Evolutionary conservation across 1,139 yeast species (phyloP).

Genomic region (Lodderomyces beijingensis): DNA sequence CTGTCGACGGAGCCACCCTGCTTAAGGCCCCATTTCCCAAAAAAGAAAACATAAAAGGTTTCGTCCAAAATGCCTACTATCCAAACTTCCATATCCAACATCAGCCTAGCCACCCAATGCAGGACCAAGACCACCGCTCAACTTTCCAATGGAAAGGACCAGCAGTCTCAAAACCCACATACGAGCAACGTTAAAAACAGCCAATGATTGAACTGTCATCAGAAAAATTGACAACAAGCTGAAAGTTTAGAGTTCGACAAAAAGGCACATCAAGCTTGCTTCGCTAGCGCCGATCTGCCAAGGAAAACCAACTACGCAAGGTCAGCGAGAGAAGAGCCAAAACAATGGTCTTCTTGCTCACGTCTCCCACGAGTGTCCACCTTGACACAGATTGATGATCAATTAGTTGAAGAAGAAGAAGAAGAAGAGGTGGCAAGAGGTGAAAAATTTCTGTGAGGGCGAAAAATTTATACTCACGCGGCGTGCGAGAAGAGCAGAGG

Average conservation of each 20-base stretch:
- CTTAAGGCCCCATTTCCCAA: constrained; percentile 33
- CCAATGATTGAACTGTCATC: constrained; percentile 5
- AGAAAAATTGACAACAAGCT: constrained; percentile 1
- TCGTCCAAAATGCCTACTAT: constrained; percentile 10
- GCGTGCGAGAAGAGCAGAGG: constrained; percentile 4
- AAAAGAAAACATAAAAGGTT: constrained; percentile 16
- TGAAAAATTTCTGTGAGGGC: constrained; percentile 7
- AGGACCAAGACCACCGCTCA: constrained; percentile 39
- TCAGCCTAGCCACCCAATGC: constrained; percentile 20
- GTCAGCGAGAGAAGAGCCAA: constrained; percentile 23
- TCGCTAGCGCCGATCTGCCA: constrained; percentile 72
- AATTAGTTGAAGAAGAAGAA: constrained; percentile 14
- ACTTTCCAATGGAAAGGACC: constrained; percentile 45
- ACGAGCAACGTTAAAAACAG: constrained; percentile 11
- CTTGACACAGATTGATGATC: constrained; percentile 51
- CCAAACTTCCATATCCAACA: constrained; percentile 15
- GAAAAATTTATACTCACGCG: too few relatives aligned
- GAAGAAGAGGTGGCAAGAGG: constrained; percentile 5
- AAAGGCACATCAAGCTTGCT: constrained; percentile 39
- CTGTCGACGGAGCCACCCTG: constrained; percentile 91
- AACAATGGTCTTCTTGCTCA: constrained; percentile 8
- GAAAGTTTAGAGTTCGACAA: constrained; percentile 3
- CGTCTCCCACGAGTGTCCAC: constrained; percentile 29
- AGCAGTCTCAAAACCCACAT: constrained; percentile 21
- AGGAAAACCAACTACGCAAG: constrained; percentile 35